Percentiles rank a stretch among this genome's conserved stretches.
These are phyloP conservation scores for Calocera viscosa DNA, from an alignment of 768 basidiomycete genomes.

Conservation along the genomic window DNA sequence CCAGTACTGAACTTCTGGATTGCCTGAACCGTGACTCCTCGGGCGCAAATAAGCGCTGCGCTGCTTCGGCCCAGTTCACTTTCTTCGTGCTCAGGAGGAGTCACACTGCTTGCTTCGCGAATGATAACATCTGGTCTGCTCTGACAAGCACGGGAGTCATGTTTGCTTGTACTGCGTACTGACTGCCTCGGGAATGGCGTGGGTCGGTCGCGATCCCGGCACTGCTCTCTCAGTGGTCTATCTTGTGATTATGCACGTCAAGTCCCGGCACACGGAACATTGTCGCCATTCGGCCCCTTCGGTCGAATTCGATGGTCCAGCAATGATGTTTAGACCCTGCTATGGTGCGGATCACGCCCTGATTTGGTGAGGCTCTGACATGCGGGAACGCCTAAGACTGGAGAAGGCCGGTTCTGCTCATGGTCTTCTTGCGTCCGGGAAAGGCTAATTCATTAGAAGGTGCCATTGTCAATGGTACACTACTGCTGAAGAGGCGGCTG, in stretches of 20 bases:
- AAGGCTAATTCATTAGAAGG: background rate
- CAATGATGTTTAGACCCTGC: too few relatives aligned
- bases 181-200: background rate
- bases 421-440: background rate
- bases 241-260: background rate
- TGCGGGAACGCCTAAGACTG: too few relatives aligned
- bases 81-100: background rate
- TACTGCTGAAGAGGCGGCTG: too few relatives aligned
- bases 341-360: too few relatives aligned
- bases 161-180: background rate
- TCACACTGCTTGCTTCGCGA: background rate
- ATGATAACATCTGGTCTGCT: background rate
- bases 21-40: too few relatives aligned
- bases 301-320: background rate
- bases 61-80: too few relatives aligned
- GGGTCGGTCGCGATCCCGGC: background rate
- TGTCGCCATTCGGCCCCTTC: background rate
- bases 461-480: too few relatives aligned
- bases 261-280: background rate
- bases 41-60: too few relatives aligned
- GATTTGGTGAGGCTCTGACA: too few relatives aligned
- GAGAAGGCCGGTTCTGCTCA: background rate
- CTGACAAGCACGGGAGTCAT: background rate
- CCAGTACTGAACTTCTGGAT: too few relatives aligned
- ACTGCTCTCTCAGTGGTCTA: background rate